Evolutionary conservation across 805 yeast species (phyloP).

Genomic region (Yamadazyma ubonensis): DNA sequence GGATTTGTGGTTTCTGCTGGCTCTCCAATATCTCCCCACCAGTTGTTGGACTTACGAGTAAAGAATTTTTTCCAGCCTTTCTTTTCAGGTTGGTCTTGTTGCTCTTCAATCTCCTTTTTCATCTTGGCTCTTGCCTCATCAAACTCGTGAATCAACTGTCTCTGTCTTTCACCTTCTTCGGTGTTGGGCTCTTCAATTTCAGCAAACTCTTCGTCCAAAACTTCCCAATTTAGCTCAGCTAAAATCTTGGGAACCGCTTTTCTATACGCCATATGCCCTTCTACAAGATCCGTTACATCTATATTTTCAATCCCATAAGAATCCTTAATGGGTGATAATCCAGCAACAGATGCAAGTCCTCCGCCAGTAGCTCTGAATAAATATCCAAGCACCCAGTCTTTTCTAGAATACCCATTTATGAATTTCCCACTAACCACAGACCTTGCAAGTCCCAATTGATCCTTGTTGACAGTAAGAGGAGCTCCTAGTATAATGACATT

Average conservation of each 20-base stretch:
- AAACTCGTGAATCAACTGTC: constrained; percentile 78
- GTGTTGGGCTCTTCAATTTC: constrained; percentile 97
- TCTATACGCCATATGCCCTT: constrained; percentile 98
- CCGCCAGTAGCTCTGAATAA: constrained; percentile 94
- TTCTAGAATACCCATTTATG: constrained; percentile 85
- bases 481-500: constrained; percentile 86
- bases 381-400: constrained; percentile 96
- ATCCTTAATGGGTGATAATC: constrained; percentile 70
- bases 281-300: constrained; percentile 82
- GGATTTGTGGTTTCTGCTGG: constrained; percentile 12
- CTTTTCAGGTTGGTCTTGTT: constrained; percentile 23
- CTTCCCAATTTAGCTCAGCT: constrained; percentile 69
- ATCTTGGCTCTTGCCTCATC: constrained; percentile 76
- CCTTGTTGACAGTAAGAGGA: constrained; percentile 77
- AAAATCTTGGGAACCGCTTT: constrained; percentile 85
- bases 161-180: constrained; percentile 76
- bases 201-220: constrained; percentile 84
- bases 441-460: constrained; percentile 74
- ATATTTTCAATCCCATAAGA: constrained; percentile 73
- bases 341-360: constrained; percentile 88
- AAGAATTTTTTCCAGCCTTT: constrained; percentile 52
- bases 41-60: constrained; percentile 48
- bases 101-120: constrained; percentile 40
- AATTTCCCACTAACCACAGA: constrained; percentile 88
- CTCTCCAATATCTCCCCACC: constrained; percentile 48